Evolutionary conservation across 2,329 filamentous ascomycete genomes (phyloP).

Genomic region (Botrytis pseudocinerea): DNA sequence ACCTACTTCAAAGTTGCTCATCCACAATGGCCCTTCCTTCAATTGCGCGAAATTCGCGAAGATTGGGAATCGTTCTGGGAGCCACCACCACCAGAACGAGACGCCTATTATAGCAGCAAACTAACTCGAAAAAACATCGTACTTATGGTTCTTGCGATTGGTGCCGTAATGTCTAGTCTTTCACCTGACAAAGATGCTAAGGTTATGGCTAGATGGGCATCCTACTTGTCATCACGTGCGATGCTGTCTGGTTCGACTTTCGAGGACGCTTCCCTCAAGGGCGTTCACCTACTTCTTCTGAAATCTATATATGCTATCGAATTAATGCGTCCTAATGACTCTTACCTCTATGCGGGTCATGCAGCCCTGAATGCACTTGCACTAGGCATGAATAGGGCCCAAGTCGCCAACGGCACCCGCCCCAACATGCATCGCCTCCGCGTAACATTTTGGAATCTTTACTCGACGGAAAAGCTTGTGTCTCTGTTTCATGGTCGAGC

Average conservation of each 20-base stretch:
- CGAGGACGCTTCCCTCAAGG: conserved; percentile 2
- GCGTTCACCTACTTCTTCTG: conserved; percentile 1
- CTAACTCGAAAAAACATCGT: neutral
- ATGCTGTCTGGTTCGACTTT: conserved; percentile 9
- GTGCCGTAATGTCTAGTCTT: conserved; percentile 4
- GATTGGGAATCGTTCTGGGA: conserved; percentile 1
- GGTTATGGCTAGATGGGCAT: conserved; percentile 9
- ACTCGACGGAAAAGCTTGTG: conserved; percentile 2
- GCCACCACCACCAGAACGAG: conserved; percentile 1
- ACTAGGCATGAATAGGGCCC: conserved; percentile 1
- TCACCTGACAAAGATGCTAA: conserved; percentile 6
- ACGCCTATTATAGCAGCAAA: conserved; percentile 7
- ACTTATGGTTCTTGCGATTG: neutral
- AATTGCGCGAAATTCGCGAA: neutral
- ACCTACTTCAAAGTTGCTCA: conserved; percentile 1
- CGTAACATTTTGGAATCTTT: conserved; percentile 7
- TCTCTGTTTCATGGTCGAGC: neutral
- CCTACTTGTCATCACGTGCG: neutral
- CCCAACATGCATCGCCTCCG: neutral
- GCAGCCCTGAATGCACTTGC: neutral
- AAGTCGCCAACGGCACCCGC: conserved; percentile 8
- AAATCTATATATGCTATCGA: conserved; percentile 4
- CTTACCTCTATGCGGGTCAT: neutral
- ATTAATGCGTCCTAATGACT: neutral
- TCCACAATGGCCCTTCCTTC: neutral